Base-by-base conservation (phyloP, 2,329 filamentous ascomycete genomes). In the Fusarium torulosum region DNA sequence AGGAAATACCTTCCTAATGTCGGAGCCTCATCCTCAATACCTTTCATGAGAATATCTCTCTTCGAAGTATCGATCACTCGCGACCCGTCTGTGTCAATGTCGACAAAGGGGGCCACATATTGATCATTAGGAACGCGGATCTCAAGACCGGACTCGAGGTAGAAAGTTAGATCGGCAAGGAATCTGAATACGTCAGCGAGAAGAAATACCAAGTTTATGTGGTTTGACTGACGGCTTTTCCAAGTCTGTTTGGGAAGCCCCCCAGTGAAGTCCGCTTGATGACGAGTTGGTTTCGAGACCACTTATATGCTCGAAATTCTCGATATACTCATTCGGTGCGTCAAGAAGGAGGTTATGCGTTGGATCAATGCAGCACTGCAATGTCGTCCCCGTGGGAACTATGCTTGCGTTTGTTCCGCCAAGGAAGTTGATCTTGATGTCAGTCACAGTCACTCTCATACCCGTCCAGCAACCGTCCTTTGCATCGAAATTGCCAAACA, bases 1-100 rank as follows among this genome's bases (percentile, higher is more conserved):
- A 78, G 63, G 41, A 79, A 79, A 43, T 77, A 77, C 1, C 77
- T 70, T 3, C 77, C 77, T 0, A 79, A 59, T 0, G 72, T 75
- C 0, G 74, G 63, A 0, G 67, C 68, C 17, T 71, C 63, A 15
- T 66, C 59, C 8, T 41, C 53, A 1, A 74, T 14, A 3, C 46
- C 53, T 17, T 69, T 73, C 6, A 78, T 67, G 4, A 75, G 63
- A 19, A 77, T 66, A n/a, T 75, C 75, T 2, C 70, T 57, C 49
- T 49, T 9, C 41, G 58, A 37, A 64, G 51, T 21, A 65, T 64
- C 20, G 2, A 4, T 25, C 3, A 63, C 41, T 6, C 74, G 72
- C 5, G 67, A 69, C 1, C 77, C 75, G 17, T 73, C 72, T 6
- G 68, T 54, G 14, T 68, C 66, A 21, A 77, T 67, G 8, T 72